These are phyloP conservation scores for Fistulina hepatica DNA, from an alignment of 1,284 basidiomycete genomes.

Conservation along the genomic window DNA sequence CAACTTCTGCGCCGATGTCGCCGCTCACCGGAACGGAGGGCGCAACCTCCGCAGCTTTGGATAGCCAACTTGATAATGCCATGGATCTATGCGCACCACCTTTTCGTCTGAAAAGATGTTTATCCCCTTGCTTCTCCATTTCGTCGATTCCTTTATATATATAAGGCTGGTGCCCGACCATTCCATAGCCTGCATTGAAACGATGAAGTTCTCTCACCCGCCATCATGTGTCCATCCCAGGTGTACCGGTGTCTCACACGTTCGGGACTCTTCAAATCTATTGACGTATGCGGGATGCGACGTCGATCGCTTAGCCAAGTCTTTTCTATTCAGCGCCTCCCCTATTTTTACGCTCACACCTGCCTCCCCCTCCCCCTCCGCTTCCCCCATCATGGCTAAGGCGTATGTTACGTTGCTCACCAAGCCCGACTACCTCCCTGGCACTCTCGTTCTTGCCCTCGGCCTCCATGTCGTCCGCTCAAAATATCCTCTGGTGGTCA, in stretches of 20 bases:
- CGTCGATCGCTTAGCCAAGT: constrained; percentile 3
- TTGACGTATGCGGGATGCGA: neutral
- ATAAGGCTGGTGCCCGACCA: too few relatives aligned
- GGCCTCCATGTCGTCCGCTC: constrained; percentile 55
- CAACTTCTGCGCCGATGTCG: too few relatives aligned
- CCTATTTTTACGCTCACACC: neutral
- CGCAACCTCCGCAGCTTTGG: too few relatives aligned
- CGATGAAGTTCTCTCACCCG: neutral
- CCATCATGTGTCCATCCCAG: neutral
- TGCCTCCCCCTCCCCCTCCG: too few relatives aligned
- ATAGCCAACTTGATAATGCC: too few relatives aligned
- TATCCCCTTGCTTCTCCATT: too few relatives aligned
- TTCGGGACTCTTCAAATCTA: too few relatives aligned
- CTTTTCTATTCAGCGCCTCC: constrained; percentile 2
- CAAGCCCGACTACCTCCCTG: constrained; percentile 56
- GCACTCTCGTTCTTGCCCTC: constrained; percentile 62
- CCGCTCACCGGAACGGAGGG: too few relatives aligned
- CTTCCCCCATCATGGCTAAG: constrained; percentile 21
- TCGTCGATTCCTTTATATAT: too few relatives aligned
- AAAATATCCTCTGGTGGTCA: constrained; percentile 72
- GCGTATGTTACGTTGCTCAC: constrained; percentile 34
- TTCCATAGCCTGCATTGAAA: too few relatives aligned
- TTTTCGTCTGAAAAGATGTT: too few relatives aligned
- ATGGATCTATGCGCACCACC: too few relatives aligned
- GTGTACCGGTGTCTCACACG: neutral